Evolutionary conservation across 164 flowering plant genomes (phyloP).

Genomic region (Vitis riparia): DNA sequence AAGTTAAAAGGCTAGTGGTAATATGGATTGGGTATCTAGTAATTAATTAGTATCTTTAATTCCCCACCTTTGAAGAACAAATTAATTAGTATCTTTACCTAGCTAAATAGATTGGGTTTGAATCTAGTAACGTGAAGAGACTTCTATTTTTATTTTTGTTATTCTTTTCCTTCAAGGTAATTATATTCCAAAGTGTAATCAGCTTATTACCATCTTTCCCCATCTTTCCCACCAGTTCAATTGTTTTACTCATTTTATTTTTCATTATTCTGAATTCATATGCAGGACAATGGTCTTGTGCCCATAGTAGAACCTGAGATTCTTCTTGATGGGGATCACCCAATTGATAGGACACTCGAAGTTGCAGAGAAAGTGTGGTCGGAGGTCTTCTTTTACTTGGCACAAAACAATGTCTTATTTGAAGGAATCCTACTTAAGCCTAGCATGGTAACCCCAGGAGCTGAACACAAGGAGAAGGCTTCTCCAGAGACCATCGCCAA

Average conservation of each 20-base stretch:
- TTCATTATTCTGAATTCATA: neutral
- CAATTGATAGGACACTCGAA: constrained; percentile 76
- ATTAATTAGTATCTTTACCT: no score
- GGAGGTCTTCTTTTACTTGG: constrained; percentile 77
- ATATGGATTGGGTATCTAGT: no score
- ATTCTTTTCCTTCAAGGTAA: no score
- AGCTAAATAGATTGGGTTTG: no score
- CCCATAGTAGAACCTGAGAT: constrained; percentile 92
- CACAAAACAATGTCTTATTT: constrained; percentile 71
- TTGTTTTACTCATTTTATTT: neutral
- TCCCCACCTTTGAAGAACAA: no score
- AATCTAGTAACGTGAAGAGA: no score
- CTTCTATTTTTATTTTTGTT: no score
- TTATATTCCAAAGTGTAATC: no score
- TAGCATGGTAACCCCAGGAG: constrained; percentile 95
- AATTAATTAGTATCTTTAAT: no score
- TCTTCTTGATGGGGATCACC: constrained; percentile 84
- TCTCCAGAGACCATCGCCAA: constrained; percentile 75
- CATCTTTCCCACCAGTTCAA: no score
- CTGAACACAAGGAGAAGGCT: constrained; percentile 80
- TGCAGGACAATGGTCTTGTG: constrained; percentile 79
- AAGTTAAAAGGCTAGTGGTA: no score
- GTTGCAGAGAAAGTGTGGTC: constrained; percentile 85
- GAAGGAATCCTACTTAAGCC: constrained; percentile 84
- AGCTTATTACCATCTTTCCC: no score